Evolutionary conservation across 2,329 filamentous ascomycete genomes (phyloP).

Genomic region (Monilinia laxa): DNA sequence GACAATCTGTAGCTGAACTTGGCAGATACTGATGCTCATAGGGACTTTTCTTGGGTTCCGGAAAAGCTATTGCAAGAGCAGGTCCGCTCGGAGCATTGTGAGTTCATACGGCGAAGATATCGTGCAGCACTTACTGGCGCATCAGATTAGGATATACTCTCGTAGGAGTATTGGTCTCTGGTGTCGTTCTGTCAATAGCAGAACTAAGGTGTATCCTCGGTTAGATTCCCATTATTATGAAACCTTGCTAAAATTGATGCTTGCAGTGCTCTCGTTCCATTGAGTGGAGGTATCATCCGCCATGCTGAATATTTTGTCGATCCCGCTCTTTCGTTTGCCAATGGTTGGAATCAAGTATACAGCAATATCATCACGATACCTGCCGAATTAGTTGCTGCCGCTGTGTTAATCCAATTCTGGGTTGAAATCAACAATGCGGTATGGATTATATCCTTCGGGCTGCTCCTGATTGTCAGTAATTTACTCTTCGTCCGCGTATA

Average conservation of each 20-base stretch:
- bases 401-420: slow-evolving; percentile 64
- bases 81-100: slow-evolving; percentile 52
- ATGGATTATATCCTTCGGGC: slow-evolving; percentile 45
- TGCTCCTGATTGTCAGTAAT: slow-evolving; percentile 41
- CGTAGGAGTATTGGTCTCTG: slow-evolving; percentile 45
- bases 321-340: slow-evolving; percentile 39
- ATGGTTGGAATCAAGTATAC: slow-evolving; percentile 41
- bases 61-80: slow-evolving; percentile 51
- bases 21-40: not conserved
- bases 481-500: slow-evolving; percentile 44
- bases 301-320: slow-evolving; percentile 42
- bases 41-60: slow-evolving; percentile 42
- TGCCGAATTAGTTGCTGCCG: slow-evolving; percentile 61
- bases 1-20: too few relatives aligned
- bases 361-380: slow-evolving; percentile 38
- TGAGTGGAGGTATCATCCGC: slow-evolving; percentile 42
- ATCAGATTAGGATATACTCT: slow-evolving; percentile 21
- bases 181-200: slow-evolving; percentile 52
- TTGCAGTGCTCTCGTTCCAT: slow-evolving; percentile 36
- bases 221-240: too few relatives aligned
- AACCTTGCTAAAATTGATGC: not conserved
- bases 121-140: not conserved
- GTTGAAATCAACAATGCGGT: slow-evolving; percentile 53
- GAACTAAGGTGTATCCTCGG: slow-evolving; percentile 45
- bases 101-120: slow-evolving; percentile 5